phyloP scores from a whole-genome alignment of 75 land plant species.

The Sequoia sempervirens region DNA sequence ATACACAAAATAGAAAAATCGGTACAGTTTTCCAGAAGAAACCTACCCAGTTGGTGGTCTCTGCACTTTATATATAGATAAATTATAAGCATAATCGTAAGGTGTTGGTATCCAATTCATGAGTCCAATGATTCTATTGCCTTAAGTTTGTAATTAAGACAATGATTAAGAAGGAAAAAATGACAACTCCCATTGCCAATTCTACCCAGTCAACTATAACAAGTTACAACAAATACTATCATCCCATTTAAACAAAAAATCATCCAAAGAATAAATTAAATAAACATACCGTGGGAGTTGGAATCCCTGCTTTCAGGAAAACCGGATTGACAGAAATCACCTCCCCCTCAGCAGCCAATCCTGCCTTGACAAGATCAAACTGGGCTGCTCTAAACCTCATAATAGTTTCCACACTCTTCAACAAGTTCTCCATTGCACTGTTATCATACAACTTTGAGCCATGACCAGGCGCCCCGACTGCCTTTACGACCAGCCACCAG shows the following conservation, averaged over 20 bases:
- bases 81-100: background rate
- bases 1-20: no score
- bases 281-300: slow-evolving; percentile 70
- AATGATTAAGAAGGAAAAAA: background rate
- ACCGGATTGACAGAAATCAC: slow-evolving; percentile 83
- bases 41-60: background rate
- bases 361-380: slow-evolving; percentile 80
- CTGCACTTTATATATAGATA: background rate
- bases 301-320: slow-evolving; percentile 84
- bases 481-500: slow-evolving; percentile 72
- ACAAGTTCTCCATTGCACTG: slow-evolving; percentile 83
- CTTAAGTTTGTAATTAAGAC: background rate
- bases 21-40: background rate
- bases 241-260: background rate
- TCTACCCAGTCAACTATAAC: background rate
- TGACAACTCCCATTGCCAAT: background rate
- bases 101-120: background rate
- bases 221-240: background rate
- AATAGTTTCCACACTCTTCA: slow-evolving; percentile 68
- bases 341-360: slow-evolving; percentile 78
- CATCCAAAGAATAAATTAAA: background rate
- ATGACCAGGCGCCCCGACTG: slow-evolving; percentile 81
- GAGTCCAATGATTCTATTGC: background rate
- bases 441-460: slow-evolving; percentile 88
- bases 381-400: slow-evolving; percentile 63